A percentile compares a stretch with the other conserved stretches of the same genome.
Evolutionary conservation across 192 early-diverging fungal genomes (phyloP).

Genomic region (Umbelopsis isabellina): DNA sequence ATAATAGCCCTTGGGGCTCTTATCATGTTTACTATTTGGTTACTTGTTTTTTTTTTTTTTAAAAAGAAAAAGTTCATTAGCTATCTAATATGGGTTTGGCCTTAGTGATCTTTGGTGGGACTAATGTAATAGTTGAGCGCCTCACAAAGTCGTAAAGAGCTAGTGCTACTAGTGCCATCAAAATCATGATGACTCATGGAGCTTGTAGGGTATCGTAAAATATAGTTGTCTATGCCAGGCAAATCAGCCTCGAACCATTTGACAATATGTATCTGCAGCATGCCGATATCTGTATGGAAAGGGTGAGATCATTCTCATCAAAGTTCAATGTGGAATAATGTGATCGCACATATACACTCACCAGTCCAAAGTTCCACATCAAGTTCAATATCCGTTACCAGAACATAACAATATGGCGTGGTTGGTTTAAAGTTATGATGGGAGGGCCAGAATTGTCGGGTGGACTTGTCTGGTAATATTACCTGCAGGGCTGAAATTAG

Average conservation of each 20-base stretch:
- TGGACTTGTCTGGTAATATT: slow-evolving; percentile 32
- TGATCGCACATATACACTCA: not conserved
- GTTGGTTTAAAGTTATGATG: slow-evolving; percentile 28
- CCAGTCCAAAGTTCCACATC: slow-evolving; percentile 34
- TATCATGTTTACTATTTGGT: no score
- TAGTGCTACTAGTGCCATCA: not conserved
- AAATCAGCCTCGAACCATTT: slow-evolving; percentile 37
- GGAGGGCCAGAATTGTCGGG: slow-evolving; percentile 29
- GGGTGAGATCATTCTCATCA: not conserved
- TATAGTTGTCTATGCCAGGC: slow-evolving; percentile 35
- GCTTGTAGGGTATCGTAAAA: not conserved
- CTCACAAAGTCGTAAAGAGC: not conserved
- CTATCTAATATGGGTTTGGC: no score
- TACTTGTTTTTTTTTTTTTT: no score
- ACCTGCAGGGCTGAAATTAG: slow-evolving; percentile 11
- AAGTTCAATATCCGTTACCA: slow-evolving; percentile 24
- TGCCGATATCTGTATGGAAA: slow-evolving; percentile 23
- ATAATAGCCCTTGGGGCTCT: no score
- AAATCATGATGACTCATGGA: not conserved
- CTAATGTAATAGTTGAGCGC: slow-evolving; percentile 1
- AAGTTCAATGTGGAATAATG: not conserved
- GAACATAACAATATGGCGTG: slow-evolving; percentile 33
- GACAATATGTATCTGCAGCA: slow-evolving; percentile 28
- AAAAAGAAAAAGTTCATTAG: no score
- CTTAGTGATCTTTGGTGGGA: not conserved